Evolutionary conservation across 2,329 filamentous ascomycete species (phyloP), one percentile per base, ranked within the genome.

Genomic region (Hansfordia pulvinata): DNA sequence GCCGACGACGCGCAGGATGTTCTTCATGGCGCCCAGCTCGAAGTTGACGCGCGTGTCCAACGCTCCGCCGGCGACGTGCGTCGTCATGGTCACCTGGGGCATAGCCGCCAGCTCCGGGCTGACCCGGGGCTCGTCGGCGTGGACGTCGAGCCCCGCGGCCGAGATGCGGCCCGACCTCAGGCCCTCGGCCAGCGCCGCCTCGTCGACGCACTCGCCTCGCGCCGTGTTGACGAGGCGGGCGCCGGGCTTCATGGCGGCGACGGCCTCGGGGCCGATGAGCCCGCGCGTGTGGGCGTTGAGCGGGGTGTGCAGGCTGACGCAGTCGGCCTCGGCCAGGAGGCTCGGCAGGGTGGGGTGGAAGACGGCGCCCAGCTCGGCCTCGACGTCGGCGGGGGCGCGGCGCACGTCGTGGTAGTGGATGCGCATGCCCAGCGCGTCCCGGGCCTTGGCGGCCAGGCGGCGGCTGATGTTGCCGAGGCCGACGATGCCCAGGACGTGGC

Each of bases 141-240:
- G 62, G 9, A 71, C 67, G 37, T 70, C 68, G 9, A 70, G 37
- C 0, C 60, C 66, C 1, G 60, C 65, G 3, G 56, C 54, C 0
- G 44, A 43, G 2, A 70, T 20, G 5, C 52, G 52, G 0, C 62
- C 62, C 4, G 42, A 49, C 28, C 63, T 53, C 20, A 70, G 35
- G 1, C 60, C 64, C 5, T 40, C 38, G 2, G 63, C 44, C 15
- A 71, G 37, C 4, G 58, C 63, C 2, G 54, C 52, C 33, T 71
- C 64, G 30, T 70, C 60, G 1, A 70, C 49, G 2, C 70, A 39
- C 25, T 56, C 56, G 0, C 64, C 67, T 2, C 65, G 44, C 0
- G 65, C 62, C 4, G 64, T 65, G 34, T 69, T 70, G 3, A 69
- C 50, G 2, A 71, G 42, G 1, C 60, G 42, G 2, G 56, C 46